Evolutionary conservation across 2,329 filamentous ascomycete genomes (phyloP), one percentile per base, ranked within the genome.

Genomic region (Domatiomyces globalis): DNA sequence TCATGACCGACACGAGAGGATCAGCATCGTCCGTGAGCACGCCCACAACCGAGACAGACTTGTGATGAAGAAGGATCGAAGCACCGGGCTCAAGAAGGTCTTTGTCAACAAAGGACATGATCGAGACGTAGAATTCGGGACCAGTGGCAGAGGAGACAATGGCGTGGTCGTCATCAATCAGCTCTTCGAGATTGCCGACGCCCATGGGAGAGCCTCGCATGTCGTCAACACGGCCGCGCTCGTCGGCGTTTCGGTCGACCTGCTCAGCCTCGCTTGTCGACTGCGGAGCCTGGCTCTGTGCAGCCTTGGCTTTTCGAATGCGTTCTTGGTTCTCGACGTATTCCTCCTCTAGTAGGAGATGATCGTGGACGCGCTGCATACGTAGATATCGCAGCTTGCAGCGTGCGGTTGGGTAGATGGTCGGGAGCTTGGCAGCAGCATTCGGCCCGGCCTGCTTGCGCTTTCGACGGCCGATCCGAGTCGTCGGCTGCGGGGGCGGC

Each of bases 91-190:
- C 92, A 44, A 98, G 78, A 3, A 98, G 80, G 64, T 98, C 92
- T 72, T 98, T 98, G 76, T 98, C 92, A 59, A 98, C 92, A 64
- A 98, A 98, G 51, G 90, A 95, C 92, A 96, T 96, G 78, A 98
- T 98, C 61, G 89, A 95, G 60, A 98, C 92, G 68, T 96, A 98
- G 77, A 95, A 98, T 69, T 98, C 92, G 1, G 92, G 92, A 0
- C 92, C 92, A 5, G 92, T 96, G 0, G 92, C 94, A 67, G 88
- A 95, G 17, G 89, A 95, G 36, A 98, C 92, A 65, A 98, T 98
- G 56, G 92, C 92, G 65, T 98, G 92, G 72, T 98, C 92, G 67
- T 98, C 92, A 64, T 98, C 92, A 65, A 98, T 98, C 75, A 98
- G 85, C 74, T 98, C 92, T 71, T 98, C 92, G 60, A 98, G 74